Evolutionary conservation across 139 green algal species (phyloP), one percentile per base, ranked within the genome.

Genomic region (Coccomyxa sp.): DNA sequence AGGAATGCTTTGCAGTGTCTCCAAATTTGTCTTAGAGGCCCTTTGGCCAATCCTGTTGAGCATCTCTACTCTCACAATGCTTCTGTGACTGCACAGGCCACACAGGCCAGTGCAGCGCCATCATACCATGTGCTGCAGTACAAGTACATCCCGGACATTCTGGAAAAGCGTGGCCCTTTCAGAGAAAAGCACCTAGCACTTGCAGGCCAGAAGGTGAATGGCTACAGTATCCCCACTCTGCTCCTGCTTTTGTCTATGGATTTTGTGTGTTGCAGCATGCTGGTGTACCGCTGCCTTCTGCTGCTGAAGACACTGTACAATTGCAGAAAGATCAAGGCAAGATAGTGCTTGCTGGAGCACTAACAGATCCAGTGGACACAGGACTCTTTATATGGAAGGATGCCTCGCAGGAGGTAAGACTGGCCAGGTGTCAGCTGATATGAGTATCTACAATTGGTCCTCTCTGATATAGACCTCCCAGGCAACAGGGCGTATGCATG

Each of bases 131-230:
- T 88, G 6, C 74, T 93, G 39, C 38, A 85, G 14, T 92, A 89
- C 76, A 86, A 81, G 18, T 95, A 95, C 38, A 86, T 94, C 0
- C 79, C 89, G 7, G 90, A 96, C 68, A 95, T 96, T 33, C 50
- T 94, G 18, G 87, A 94, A 73, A 94, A 91, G 83, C 81, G 92
- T 0, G 88, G 84, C 0, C 92, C 92, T 0, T 90, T 85, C 78
- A 75, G 92, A n/a, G 90, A 87, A 18, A 80, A 76, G 0, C 92
- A 96, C 77, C 74, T 96, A 9, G 83, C 83, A 0, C 86, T 79
- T 29, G 89, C 88, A 14, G 84, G 89, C 68, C 79, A 89, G 44
- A 79, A 92, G 87, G 83, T 89, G 33, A 78, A 16, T 29, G 44
- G 44, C 64, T 71, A 29, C 40, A 78, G 2, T 55, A 14, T 12